These are phyloP conservation scores for Eutypa lata DNA, from an alignment of 2,329 filamentous ascomycete genomes.

Conservation along the genomic window DNA sequence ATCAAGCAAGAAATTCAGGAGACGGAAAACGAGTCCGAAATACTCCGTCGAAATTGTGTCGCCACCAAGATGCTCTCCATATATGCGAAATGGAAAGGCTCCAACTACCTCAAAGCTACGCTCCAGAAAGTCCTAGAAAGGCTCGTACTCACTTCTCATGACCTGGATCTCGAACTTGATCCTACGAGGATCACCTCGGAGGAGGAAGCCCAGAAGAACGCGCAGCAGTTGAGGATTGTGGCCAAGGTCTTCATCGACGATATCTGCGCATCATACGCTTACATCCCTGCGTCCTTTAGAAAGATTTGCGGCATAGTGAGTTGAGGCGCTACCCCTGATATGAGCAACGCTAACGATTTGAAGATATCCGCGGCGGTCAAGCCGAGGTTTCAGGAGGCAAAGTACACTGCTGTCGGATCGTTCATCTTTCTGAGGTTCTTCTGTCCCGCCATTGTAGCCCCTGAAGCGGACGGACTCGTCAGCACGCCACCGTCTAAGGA, in stretches of 20 bases:
- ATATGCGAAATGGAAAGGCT: constrained; percentile 70
- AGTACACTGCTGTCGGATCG: constrained; percentile 68
- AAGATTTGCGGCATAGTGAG: constrained; percentile 65
- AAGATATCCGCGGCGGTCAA: constrained; percentile 63
- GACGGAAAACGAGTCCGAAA: constrained; percentile 66
- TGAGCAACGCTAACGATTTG: constrained; percentile 7
- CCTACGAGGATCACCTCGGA: constrained; percentile 56
- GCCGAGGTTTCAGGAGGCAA: constrained; percentile 63
- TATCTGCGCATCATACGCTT: constrained; percentile 60
- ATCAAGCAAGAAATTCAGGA: constrained; percentile 68
- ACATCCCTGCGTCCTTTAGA: constrained; percentile 61
- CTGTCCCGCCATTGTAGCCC: constrained; percentile 68
- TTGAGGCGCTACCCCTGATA: constrained; percentile 7
- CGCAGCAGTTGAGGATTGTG: constrained; percentile 62
- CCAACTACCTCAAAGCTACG: constrained; percentile 59
- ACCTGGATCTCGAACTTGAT: constrained; percentile 66
- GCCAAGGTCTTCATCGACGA: constrained; percentile 70
- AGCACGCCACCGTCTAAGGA: constrained; percentile 60
- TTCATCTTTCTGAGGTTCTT: constrained; percentile 72
- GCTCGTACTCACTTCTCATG: constrained; percentile 63
- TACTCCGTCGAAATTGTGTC: constrained; percentile 65
- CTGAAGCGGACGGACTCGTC: constrained; percentile 65
- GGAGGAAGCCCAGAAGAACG: constrained; percentile 65
- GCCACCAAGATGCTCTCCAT: constrained; percentile 71
- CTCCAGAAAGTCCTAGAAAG: constrained; percentile 65